Base-by-base conservation (phyloP, 352 stramenopile genomes). In the Globisporangium paddicum region DNA sequence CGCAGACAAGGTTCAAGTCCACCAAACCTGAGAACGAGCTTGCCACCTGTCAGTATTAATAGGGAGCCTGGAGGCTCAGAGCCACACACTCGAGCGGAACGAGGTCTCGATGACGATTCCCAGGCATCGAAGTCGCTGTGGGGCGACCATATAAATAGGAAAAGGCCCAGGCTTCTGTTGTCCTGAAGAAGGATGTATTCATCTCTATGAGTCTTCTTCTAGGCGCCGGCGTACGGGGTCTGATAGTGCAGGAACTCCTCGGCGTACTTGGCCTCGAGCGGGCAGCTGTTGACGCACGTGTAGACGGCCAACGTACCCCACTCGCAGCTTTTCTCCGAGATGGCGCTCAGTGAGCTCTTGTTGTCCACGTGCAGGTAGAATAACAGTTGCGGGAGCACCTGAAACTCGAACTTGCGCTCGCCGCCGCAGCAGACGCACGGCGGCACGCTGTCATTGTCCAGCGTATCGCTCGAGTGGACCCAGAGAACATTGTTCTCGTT, bases 381-480 rank as follows among this genome's bases (percentile, higher is more conserved):
- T 0, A 98, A 61, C 46, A 98, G 85, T 75, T 98, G 95, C 0
- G 95, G 95, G 60, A 98, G 79, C 62, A 98, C 79, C 66, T 98
- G 95, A 63, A 98, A 98, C 76, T 98, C 95, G 62, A 98, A 98
- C 55, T 86, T 78, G 25, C 95, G 88, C 26, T 68, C 59, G 25
- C 73, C 71, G 26, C 90, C 87, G 65, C 95, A 98, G 13, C 74
- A 77, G 30, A 78, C 38, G 61, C 94, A 98, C 19, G 68, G 46
- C 6, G 87, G 90, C 18, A 95, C 75, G 13, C 62, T 57, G 19
- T 69, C 65, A 4, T 45, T 46, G 11, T 60, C 66, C 7, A 78
- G 41, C 6, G 75, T 84, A 48, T 79, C 66, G 32, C 82, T 55
- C 16, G 81, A 88, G 51, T 94, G 81, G 23, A 98, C 80, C 93